Evolutionary conservation across 495 filamentous ascomycete genomes (phyloP), one percentile per base, ranked within the genome.

Genomic region (Penicillium argentinense): DNA sequence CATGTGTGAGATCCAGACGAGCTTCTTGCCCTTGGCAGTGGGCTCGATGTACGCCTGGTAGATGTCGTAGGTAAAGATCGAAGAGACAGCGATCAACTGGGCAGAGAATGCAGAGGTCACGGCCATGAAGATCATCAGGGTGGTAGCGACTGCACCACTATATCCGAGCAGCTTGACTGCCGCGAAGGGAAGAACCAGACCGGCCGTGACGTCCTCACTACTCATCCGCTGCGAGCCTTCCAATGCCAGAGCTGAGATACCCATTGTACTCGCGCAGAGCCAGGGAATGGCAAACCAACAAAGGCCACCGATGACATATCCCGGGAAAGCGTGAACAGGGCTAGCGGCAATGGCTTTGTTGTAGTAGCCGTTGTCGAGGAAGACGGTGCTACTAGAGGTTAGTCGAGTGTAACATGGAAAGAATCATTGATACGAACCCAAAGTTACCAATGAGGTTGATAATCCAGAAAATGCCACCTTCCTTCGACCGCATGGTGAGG

Each of bases 281-380:
- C 90, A 97, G 14, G 92, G 92, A 45, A 97, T 95, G 6, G 92
- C 92, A 47, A 97, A 97, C 91, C 91, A 97, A 56, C 78, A 84
- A 2, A 97, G 77, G 29, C 92, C 92, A 18, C 92, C 92, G 37
- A 95, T 75, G 32, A 96, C 86, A 54, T 97, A 97, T 23, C 92
- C 92, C 5, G 92, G 92, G 38, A 97, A 86, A 5, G 91, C 91
- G 48, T 91, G 85, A 2, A 92, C 85, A 2, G 89, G 89, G 23
- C 82, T 85, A 4, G 91, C 91, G n/a, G 91, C 89, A 47, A 96
- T 95, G 29, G 91, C 91, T 63, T 96, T 95, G 76, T 95, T 93
- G 73, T 92, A 95, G 74, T 95, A 95, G 9, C 83, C 82, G 49
- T 85, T 88, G 63, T 89, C 84, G 3, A 85, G 74, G 71, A 91